Evolutionary conservation across 805 yeast species (phyloP), one percentile per base, ranked within the genome.

Genomic region (Metschnikowia chrysomelidarum): DNA sequence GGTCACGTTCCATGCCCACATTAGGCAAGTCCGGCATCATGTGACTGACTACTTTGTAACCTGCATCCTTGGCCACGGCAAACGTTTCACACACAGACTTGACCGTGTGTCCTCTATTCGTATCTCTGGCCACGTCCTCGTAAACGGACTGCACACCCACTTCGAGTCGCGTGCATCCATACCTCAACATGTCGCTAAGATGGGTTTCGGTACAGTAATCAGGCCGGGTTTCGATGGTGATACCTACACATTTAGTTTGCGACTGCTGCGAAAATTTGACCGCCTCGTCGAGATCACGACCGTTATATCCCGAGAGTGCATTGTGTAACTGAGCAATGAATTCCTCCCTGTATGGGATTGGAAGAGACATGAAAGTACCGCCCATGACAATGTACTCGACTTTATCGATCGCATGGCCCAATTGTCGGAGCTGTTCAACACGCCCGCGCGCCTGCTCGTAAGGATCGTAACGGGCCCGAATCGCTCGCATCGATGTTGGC

Each of bases 1-100:
- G 67, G 59, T 93, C 98, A 59, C 98, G 77, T 64, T 93, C 98
- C 95, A 91, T 87, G 13, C 98, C 98, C 40, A 93, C 97, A 54
- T 93, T 93, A 12, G 98, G 98, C 52, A 93, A 71, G 69, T 93
- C 98, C 11, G 98, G 98, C 98, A 93, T 93, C 98, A 93, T 93
- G 65, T 93, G 98, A 47, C 95, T 81, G 16, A 93, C 98, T 35
- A 93, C 95, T 59, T 93, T 93, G 63, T 89, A 93, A 10, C 98
- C 98, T 1, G 98, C 91, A 62, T 93, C 98, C 58, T 93, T 93
- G n/a, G 98, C 95, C 29, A 84, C 78, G 1, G 87, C 86, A 67
- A 93, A 93, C 0, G 98, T 93, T 56, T 91, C 95, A 62, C 96
- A 86, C 7, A 93, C 98, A 2, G 98, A 80, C 58, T 82, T 83